A percentile compares a stretch with the other conserved stretches of the same genome.
Conservation (phyloP, 2,329 filamentous ascomycete genomes). For the Fusarium buxicola region DNA sequence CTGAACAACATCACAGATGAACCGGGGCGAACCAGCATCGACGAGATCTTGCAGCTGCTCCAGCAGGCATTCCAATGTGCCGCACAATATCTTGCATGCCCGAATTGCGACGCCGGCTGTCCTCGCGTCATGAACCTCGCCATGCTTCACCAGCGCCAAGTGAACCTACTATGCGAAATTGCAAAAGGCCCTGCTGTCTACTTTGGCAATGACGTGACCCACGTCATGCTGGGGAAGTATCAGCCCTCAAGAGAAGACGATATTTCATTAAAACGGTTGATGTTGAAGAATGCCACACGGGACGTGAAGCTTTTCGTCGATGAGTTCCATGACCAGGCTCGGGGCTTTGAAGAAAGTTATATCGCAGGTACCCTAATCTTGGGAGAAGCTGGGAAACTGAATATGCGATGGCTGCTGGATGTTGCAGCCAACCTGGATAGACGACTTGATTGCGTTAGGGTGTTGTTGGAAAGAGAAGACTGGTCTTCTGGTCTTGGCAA, state of each 20-base stretch:
- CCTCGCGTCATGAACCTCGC: slow-evolving; percentile 15
- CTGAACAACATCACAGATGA: background rate
- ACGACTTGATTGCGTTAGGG: background rate
- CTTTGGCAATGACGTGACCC: background rate
- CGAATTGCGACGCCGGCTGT: slow-evolving; percentile 14
- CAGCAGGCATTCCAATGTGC: background rate
- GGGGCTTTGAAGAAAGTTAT: slow-evolving; percentile 5
- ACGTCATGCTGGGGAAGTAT: background rate
- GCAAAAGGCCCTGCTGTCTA: background rate
- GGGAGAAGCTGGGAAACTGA: slow-evolving; percentile 13
- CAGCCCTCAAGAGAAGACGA: background rate
- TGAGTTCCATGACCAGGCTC: background rate
- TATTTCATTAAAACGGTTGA: slow-evolving; percentile 7
- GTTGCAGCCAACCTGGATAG: background rate
- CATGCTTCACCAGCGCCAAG: slow-evolving; percentile 18
- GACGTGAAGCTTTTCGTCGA: background rate
- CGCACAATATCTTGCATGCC: slow-evolving; percentile 5
- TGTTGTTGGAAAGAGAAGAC: background rate
- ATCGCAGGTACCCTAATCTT: background rate
- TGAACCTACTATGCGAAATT: slow-evolving; percentile 6
- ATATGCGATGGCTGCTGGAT: slow-evolving; percentile 8
- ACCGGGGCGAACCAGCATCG: background rate
- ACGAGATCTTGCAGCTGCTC: background rate
- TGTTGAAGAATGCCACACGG: slow-evolving; percentile 4
- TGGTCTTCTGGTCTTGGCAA: background rate